Base-by-base conservation (phyloP, 495 filamentous ascomycete genomes). In the Cudoniella acicularis region DNA sequence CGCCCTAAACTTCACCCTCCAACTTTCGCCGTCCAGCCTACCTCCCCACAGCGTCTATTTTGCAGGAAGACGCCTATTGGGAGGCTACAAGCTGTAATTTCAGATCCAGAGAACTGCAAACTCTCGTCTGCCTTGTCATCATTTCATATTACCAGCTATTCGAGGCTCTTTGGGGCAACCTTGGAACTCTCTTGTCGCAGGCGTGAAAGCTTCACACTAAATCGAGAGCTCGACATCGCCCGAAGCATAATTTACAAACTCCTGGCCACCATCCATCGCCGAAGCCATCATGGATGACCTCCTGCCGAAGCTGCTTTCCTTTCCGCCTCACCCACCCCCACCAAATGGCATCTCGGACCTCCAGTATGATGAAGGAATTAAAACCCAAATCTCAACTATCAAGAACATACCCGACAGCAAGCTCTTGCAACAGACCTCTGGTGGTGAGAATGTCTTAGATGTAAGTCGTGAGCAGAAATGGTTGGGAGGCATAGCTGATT, bases 251-350 rank as follows among this genome's bases (percentile, higher is more conserved):
- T n/a, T n/a, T n/a, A n/a, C n/a, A n/a, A n/a, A n/a, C n/a, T n/a
- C n/a, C n/a, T n/a, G n/a, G n/a, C n/a, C n/a, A n/a, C n/a, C n/a
- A n/a, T n/a, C n/a, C n/a, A n/a, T n/a, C n/a, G n/a, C 13, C 49
- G 11, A 53, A 13, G 17, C 50, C 60, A 59, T 26, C 16, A 72
- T 73, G 70, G 72, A 75, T 13, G 62, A 66, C 16, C 26, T 73
- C 16, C 60, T 77, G 10, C 67, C 69, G 20, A 69, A 69, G 47
- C 60, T 77, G 16, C 67, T 77, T 16, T 52, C 70, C 10, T 77
- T 75, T 25, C 74, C 74, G 23, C 68, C 71, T n/a, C 71, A 77
- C 48, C 74, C 74, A 23, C 67, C 70, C 10, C 69, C 70, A 36
- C 54, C 55, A 25, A 60, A 60, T 24, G 69, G 72, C 10, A 36